These are phyloP conservation scores for Botrytis galanthina DNA, from an alignment of 2,329 filamentous ascomycete species.

Conservation along the genomic window DNA sequence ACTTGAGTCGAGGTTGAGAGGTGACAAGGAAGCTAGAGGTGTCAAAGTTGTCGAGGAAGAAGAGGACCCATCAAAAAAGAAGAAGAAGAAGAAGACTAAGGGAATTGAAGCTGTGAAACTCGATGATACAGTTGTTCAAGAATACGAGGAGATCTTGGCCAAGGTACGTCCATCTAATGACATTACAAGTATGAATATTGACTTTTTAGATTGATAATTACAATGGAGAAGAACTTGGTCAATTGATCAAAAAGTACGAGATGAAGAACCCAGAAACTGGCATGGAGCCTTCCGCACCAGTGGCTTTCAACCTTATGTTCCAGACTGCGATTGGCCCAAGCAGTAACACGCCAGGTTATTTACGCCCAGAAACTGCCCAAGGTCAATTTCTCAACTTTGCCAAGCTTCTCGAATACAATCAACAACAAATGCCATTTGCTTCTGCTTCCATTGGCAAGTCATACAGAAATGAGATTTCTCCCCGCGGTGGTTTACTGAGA, in stretches of 20 bases:
- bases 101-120: slow-evolving; percentile 78
- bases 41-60: slow-evolving; percentile 76
- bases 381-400: slow-evolving; percentile 97
- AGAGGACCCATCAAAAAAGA: slow-evolving; percentile 69
- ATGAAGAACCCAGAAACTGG: slow-evolving; percentile 84
- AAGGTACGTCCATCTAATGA: slow-evolving; percentile 44
- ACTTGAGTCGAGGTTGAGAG: slow-evolving; percentile 81
- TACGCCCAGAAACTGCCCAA: slow-evolving; percentile 93
- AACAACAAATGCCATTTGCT: slow-evolving; percentile 92
- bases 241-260: slow-evolving; percentile 86
- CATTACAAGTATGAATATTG: background rate
- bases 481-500: slow-evolving; percentile 82
- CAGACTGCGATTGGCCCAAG: slow-evolving; percentile 91
- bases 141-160: slow-evolving; percentile 89
- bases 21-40: slow-evolving; percentile 88
- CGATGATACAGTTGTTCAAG: slow-evolving; percentile 78
- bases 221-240: slow-evolving; percentile 78
- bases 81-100: slow-evolving; percentile 89
- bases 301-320: slow-evolving; percentile 99
- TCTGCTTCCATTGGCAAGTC: slow-evolving; percentile 97
- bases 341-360: slow-evolving; percentile 79
- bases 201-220: slow-evolving; percentile 80
- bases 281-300: slow-evolving; percentile 72
- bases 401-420: slow-evolving; percentile 95
- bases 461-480: slow-evolving; percentile 97